Evolutionary conservation across 495 filamentous ascomycete species (phyloP), one percentile per base, ranked within the genome.

Genomic region (Copromyces sp.): DNA sequence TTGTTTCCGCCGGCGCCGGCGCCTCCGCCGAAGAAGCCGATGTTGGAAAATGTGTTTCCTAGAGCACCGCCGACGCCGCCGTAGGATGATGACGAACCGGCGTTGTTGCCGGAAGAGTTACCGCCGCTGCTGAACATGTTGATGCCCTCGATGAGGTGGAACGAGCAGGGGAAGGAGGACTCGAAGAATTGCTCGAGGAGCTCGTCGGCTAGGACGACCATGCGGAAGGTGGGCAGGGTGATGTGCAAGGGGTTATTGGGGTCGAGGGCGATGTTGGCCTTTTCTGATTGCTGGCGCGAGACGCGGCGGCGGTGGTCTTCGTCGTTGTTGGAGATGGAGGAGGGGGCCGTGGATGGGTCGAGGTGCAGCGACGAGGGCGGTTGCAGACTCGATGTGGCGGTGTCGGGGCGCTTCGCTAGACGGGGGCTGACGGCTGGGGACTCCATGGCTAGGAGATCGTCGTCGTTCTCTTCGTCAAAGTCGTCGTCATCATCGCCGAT

Each of bases 161-260:
- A 84, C 4, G 92, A 93, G 35, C 90, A 85, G 0, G 90, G 90
- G 74, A 92, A 89, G 16, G 89, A 87, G 39, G 89, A 90, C 81
- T 99, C 95, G 80, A 99, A 99, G 82, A 99, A 99, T 75, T 93
- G 90, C 77, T 99, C 95, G 14, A 99, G 89, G 3, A 95, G 86
- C 77, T 99, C 95, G 80, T 99, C 95, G 72, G 95, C 95, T 29
- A 99, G 88, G 61, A 99, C 90, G 35, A 99, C 93, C 95, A 99
- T 99, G 75, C 95, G 91, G 87, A 99, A 99, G 29, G 95, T 99
- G 0, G 96, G 96, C 9, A 99, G 89, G 9, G 96, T 98, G 78
- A 99, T 98, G 80, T 97, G 91, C 0, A 99, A 87, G 0, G 95
- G 95, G 72, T 95, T 94, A 59, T 91, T 88, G 0, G 95, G 95